Conservation (phyloP, 768 basidiomycete genomes). For the Pulveroboletus frians region DNA sequence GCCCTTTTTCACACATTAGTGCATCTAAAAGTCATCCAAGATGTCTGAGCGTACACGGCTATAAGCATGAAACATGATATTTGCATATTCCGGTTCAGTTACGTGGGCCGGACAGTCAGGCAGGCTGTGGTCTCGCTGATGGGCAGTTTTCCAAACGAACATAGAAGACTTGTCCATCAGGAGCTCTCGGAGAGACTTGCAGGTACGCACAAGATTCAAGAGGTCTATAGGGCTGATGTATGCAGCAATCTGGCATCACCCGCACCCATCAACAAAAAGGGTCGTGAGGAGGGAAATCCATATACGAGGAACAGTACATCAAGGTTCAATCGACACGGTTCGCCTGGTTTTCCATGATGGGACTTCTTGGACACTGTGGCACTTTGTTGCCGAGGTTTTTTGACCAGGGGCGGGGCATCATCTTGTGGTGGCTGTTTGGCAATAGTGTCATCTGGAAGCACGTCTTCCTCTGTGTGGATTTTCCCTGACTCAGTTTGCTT, state of each 20-base stretch:
- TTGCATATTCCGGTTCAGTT: conserved; percentile 40
- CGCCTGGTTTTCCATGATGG: neutral
- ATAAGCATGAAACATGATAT: conserved; percentile 32
- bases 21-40: neutral
- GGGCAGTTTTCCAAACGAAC: conserved; percentile 23
- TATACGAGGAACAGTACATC: conserved; percentile 18
- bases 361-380: neutral
- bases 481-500: neutral
- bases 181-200: conserved; percentile 32
- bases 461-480: too few species aligned
- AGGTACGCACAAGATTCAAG: conserved; percentile 35
- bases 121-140: too few species aligned
- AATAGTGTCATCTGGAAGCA: neutral
- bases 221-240: conserved; percentile 33
- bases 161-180: conserved; percentile 29
- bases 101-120: conserved; percentile 43
- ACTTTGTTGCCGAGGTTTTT: neutral
- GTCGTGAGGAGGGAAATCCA: neutral
- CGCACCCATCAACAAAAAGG: neutral
- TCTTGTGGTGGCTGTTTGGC: neutral
- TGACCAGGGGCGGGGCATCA: neutral
- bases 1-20: neutral
- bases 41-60: conserved; percentile 18
- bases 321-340: conserved; percentile 10
- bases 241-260: conserved; percentile 32